Base-by-base conservation (phyloP, 2,329 filamentous ascomycete genomes). In the Chaetomium sp. region DNA sequence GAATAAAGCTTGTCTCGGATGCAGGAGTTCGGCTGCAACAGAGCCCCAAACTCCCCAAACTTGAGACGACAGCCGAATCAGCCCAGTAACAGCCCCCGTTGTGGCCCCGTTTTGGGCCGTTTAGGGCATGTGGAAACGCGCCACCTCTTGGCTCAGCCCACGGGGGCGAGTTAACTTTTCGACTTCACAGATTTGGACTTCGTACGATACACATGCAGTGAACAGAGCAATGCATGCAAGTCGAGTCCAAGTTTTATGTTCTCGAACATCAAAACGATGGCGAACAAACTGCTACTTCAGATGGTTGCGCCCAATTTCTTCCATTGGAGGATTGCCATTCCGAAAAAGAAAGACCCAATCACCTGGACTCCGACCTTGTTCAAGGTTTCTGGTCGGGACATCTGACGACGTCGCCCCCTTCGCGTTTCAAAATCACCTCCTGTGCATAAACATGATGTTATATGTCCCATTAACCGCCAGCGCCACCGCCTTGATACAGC, bases 51-150 rank as follows among this genome's bases (percentile, higher is more conserved):
- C 38, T 16, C 65, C 67, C 58, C 25, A 59, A 57, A 69, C 64
- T 67, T 71, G 69, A 71, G 69, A 71, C 69, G 69, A 62, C 62
- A 42, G 61, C 47, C 65, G 68, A 62, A 45, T 49, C 63, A 53
- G 33, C 27, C 59, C 38, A 12, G 47, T 51, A 35, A 38, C 27
- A 38, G 21, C 55, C 61, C 61, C 33, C 51, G 54, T 58, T 27
- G 19, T 21, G 51, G 27, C 10, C 27, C n/a, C n/a, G 9, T 23
- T 19, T 12, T 25, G 7, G 38, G 16, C 38, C 38, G 38, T 42
- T 50, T 21, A 16, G 12, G 54, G 54, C 54, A 16, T 13, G 21
- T 35, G 42, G 47, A 53, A 55, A 60, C 57, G 31, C 45, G 49
- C 51, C 50, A 60, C 51, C 4, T 12, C 55, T 59, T 63, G 23